phyloP scores from a whole-genome alignment of 2,329 filamentous ascomycete genomes.

The Exutisphaerella laricina region DNA sequence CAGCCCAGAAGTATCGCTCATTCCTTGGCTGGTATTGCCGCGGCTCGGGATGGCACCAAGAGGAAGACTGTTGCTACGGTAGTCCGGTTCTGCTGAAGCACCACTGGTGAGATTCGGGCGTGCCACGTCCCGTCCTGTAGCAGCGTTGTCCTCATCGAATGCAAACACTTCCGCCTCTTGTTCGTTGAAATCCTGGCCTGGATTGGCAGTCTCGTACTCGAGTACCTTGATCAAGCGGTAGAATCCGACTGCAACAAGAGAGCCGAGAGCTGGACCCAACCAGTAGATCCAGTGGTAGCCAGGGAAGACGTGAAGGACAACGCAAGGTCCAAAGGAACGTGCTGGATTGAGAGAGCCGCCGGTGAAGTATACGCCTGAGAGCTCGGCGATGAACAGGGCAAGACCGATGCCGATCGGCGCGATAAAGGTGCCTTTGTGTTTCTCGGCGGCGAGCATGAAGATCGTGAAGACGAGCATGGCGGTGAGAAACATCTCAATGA shows the following conservation, averaged over 20 bases:
- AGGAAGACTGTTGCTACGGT: background rate
- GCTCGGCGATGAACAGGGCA: constrained; percentile 42
- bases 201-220: constrained; percentile 49
- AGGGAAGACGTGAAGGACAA: constrained; percentile 40
- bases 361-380: constrained; percentile 41
- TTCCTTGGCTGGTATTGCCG: background rate
- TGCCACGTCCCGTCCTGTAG: constrained; percentile 5
- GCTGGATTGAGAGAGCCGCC: constrained; percentile 44
- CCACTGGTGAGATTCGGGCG: background rate
- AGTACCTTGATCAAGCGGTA: constrained; percentile 46
- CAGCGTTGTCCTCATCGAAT: constrained; percentile 35
- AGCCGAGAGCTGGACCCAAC: constrained; percentile 44
- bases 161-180: constrained; percentile 35
- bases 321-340: constrained; percentile 45
- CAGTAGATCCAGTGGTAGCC: constrained; percentile 50
- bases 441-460: constrained; percentile 41
- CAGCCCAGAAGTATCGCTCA: background rate
- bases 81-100: background rate
- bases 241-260: constrained; percentile 44
- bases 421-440: constrained; percentile 40
- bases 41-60: background rate
- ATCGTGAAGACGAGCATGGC: constrained; percentile 47
- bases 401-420: constrained; percentile 38
- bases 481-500: constrained; percentile 49
- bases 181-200: constrained; percentile 44